phyloP scores from a whole-genome alignment of 441 rosid species.

The Aquilaria agallochum region DNA sequence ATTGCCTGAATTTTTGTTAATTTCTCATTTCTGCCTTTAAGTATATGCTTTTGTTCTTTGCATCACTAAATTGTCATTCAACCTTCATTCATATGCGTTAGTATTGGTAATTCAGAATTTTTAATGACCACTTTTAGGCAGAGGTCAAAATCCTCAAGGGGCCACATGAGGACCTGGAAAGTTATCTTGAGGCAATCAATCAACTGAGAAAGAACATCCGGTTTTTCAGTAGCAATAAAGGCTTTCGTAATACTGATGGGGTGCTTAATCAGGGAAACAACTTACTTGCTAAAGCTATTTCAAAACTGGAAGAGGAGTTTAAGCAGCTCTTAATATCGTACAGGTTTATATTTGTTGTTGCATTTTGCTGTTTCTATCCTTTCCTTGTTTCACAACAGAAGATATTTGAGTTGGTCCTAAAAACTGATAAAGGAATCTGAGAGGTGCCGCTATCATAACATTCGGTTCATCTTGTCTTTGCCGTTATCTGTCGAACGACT shows the following conservation, averaged over 20 bases:
- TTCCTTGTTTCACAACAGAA: too few relatives aligned
- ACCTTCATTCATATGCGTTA: conserved; percentile 10
- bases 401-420: too few relatives aligned
- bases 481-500: too few relatives aligned
- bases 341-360: conserved; percentile 48
- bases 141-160: conserved; percentile 88
- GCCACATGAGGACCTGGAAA: conserved; percentile 90
- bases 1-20: background rate
- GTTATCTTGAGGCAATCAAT: conserved; percentile 86
- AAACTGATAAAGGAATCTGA: too few relatives aligned
- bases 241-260: conserved; percentile 67
- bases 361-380: too few relatives aligned
- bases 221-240: conserved; percentile 63
- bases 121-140: conserved; percentile 51
- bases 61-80: conserved; percentile 1
- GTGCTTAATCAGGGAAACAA: conserved; percentile 64
- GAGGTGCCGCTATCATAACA: too few relatives aligned
- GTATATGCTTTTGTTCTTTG: background rate
- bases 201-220: conserved; percentile 72
- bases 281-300: conserved; percentile 87
- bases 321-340: conserved; percentile 71
- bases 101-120: conserved; percentile 7
- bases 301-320: conserved; percentile 94
- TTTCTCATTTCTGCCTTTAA: background rate
- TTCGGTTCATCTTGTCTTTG: too few relatives aligned